Evolutionary conservation across 129 eudicot species (phyloP), one percentile per base, ranked within the genome.

Genomic region (Arctium lappa): DNA sequence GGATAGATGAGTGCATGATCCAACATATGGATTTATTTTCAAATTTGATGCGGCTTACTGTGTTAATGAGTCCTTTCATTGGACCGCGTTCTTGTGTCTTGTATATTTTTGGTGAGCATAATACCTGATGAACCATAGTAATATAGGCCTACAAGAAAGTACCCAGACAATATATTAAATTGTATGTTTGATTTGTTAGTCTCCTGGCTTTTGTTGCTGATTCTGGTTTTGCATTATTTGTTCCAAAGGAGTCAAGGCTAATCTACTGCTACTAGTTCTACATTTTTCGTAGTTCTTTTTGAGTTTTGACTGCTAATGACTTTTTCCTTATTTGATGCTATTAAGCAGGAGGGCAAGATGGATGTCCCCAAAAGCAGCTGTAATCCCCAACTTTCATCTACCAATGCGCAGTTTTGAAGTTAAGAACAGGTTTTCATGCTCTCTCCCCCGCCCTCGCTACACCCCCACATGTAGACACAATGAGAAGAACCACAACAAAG

Each of bases 361-460:
- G 90, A 81, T 86, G 40, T 86, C 91, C 77, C 94, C 94, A 32
- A 85, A 81, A 85, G 91, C 97, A 34, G 97, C 97, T 72, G 87
- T 90, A 30, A 80, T 92, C 39, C 88, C 94, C 40, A 87, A 87
- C 77, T 86, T 87, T 44, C 94, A 90, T 83, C 91, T 92, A 36
- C 97, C 97, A 60, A 92, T 92, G 97, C 97, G 92, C 27, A 92
- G 94, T 73, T 82, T 81, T 72, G 97, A 92, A 87, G 90, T 88
- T 79, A 88, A 89, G 84, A 92, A 92, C 79, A 87, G 94, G 97
- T 92, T 77, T 34, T n/a, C 38, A 0, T 60, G 9, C 29, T 18
- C 32, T 72, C 56, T 56, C 7, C 32, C 4, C 69, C 11, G 22
- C 18, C 4, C 75, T 8, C 8, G 3, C 0, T 53, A 53, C 73